These are phyloP conservation scores for Cercospora citrullina DNA, from an alignment of 2,329 filamentous ascomycete genomes.

Conservation along the genomic window DNA sequence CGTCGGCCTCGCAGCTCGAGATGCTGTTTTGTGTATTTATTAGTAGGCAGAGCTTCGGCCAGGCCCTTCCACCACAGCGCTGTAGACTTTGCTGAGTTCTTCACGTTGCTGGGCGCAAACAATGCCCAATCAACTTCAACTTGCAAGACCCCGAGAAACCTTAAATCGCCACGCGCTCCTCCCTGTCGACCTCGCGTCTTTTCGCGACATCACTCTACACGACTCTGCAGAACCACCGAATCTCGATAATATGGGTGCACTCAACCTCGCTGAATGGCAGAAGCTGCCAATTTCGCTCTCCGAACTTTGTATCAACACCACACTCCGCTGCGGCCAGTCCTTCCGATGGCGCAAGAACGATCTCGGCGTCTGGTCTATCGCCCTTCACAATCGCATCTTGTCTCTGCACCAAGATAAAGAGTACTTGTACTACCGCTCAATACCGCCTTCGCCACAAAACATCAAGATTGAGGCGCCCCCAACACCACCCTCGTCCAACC, in stretches of 20 bases:
- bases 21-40: background rate
- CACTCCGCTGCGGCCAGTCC: conserved; percentile 89
- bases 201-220: conserved; percentile 11
- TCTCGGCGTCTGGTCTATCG: conserved; percentile 83
- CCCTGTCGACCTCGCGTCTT: conserved; percentile 12
- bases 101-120: background rate
- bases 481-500: conserved; percentile 44
- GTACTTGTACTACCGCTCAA: conserved; percentile 76
- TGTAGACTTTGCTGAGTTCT: background rate
- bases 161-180: conserved; percentile 5
- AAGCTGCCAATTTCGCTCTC: conserved; percentile 79
- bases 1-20: background rate
- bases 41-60: background rate
- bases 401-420: conserved; percentile 79
- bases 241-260: conserved; percentile 40
- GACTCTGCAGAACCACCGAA: background rate
- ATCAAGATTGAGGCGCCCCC: conserved; percentile 39
- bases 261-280: conserved; percentile 73
- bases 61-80: background rate
- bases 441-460: conserved; percentile 48
- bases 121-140: background rate
- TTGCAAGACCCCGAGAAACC: background rate
- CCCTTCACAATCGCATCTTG: conserved; percentile 80
- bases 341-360: conserved; percentile 86
- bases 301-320: conserved; percentile 93